Evolutionary conservation across 2,329 filamentous ascomycete species (phyloP).

Genomic region (Sporothrix variecibatus): DNA sequence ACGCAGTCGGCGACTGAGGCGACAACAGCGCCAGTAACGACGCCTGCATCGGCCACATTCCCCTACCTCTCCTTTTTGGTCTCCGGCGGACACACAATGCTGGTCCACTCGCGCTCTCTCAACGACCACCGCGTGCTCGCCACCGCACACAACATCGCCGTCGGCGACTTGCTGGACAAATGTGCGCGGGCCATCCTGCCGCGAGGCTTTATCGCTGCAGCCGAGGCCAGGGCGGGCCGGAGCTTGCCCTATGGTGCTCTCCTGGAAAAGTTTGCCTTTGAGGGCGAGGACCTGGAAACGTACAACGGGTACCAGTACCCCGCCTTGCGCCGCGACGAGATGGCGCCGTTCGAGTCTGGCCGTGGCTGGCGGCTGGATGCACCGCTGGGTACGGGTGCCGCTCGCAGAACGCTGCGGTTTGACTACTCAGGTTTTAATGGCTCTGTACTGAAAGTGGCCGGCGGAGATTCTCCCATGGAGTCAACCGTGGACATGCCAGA

Average conservation of each 20-base stretch:
- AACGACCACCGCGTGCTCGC: constrained; percentile 73
- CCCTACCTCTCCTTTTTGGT: constrained; percentile 88
- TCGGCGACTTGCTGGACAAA: constrained; percentile 91
- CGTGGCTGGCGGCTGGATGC: constrained; percentile 66
- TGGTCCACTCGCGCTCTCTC: constrained; percentile 72
- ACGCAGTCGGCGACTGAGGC: not conserved
- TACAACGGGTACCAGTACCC: constrained; percentile 62
- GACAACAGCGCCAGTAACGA: too few species aligned
- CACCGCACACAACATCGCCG: constrained; percentile 74
- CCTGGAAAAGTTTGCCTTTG: constrained; percentile 80
- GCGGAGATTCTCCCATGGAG: constrained; percentile 33
- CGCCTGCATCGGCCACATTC: constrained; percentile 51
- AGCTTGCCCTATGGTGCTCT: constrained; percentile 78
- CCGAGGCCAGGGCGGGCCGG: constrained; percentile 37
- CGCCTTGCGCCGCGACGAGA: constrained; percentile 58
- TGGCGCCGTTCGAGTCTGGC: constrained; percentile 44
- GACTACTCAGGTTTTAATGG: constrained; percentile 71
- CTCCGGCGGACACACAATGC: constrained; percentile 88
- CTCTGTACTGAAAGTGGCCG: constrained; percentile 47
- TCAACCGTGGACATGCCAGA: constrained; percentile 43
- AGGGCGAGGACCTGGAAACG: constrained; percentile 40
- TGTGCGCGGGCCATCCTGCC: constrained; percentile 77
- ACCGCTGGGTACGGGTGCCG: constrained; percentile 56
- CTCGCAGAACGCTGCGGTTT: constrained; percentile 60
- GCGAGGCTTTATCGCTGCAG: constrained; percentile 51